A percentile compares a stretch with the other conserved stretches of the same genome.
phyloP scores from a whole-genome alignment of 179 eudicot genomes.

The Camellia oleifera region DNA sequence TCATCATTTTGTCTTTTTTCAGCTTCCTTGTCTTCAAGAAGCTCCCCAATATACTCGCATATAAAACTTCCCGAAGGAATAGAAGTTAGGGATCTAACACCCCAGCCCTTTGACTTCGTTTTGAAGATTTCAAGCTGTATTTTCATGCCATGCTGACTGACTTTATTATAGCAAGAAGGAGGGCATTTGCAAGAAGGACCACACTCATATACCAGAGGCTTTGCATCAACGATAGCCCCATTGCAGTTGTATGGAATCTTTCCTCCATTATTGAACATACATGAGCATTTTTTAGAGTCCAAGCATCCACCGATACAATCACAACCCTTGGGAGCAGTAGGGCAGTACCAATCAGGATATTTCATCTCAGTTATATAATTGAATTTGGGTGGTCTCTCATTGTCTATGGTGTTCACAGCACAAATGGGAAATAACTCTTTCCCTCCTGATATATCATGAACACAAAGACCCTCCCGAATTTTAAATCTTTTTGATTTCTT shows the following conservation, averaged over 20 bases:
- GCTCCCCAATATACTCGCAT: constrained; percentile 85
- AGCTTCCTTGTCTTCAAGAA: constrained; percentile 73
- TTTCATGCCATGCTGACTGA: constrained; percentile 66
- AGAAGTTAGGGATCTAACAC: constrained; percentile 57
- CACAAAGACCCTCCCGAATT: too few relatives aligned
- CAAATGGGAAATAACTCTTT: constrained; percentile 43
- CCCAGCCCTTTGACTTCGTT: constrained; percentile 81
- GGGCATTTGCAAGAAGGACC: constrained; percentile 83
- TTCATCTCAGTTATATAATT: constrained; percentile 53
- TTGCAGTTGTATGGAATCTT: constrained; percentile 64
- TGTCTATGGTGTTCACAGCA: constrained; percentile 61
- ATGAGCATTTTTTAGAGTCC: constrained; percentile 52
- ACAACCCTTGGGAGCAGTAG: constrained; percentile 55
- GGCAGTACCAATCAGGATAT: constrained; percentile 56
- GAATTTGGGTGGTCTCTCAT: constrained; percentile 59
- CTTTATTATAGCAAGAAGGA: constrained; percentile 68
- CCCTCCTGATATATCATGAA: too few relatives aligned
- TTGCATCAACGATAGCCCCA: constrained; percentile 59
- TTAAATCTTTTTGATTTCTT: too few relatives aligned
- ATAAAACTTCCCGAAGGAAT: constrained; percentile 80
- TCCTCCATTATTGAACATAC: constrained; percentile 67
- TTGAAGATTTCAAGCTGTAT: constrained; percentile 76
- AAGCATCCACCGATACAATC: constrained; percentile 58
- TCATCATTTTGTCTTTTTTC: constrained; percentile 71
- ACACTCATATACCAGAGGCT: constrained; percentile 74